Conservation (phyloP, 2,329 filamentous ascomycete species). For the Fusarium siculi region DNA sequence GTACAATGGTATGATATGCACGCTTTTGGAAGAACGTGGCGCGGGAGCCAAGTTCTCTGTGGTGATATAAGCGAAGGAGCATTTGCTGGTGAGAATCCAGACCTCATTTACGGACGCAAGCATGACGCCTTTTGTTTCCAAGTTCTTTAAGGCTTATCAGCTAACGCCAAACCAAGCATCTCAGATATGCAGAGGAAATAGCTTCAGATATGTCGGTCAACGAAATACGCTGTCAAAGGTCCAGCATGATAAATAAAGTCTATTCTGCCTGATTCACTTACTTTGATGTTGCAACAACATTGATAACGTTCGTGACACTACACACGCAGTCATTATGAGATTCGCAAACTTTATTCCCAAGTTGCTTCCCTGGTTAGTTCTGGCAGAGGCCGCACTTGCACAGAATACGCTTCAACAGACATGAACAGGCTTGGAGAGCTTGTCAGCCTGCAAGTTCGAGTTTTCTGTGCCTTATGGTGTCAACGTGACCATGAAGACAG, state of each 20-base stretch:
- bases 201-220: not conserved
- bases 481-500: not conserved
- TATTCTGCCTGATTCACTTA: fast-evolving
- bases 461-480: not conserved
- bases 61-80: not conserved
- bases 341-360: fast-evolving
- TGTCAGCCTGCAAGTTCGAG: not conserved
- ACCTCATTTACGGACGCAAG: not conserved
- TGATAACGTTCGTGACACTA: fast-evolving
- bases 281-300: not conserved
- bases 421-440: not conserved
- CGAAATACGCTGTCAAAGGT: fast-evolving
- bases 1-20: not conserved
- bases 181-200: not conserved
- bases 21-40: not conserved
- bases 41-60: too few species aligned
- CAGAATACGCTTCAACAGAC: not conserved
- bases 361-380: fast-evolving
- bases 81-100: not conserved
- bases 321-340: not conserved
- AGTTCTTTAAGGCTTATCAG: not conserved
- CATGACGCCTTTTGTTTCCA: not conserved
- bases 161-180: too few species aligned
- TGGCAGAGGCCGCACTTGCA: not conserved
- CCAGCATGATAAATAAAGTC: not conserved